Conservation (phyloP, 2,329 filamentous ascomycete genomes). For the Pseudogymnoascus sp. region DNA sequence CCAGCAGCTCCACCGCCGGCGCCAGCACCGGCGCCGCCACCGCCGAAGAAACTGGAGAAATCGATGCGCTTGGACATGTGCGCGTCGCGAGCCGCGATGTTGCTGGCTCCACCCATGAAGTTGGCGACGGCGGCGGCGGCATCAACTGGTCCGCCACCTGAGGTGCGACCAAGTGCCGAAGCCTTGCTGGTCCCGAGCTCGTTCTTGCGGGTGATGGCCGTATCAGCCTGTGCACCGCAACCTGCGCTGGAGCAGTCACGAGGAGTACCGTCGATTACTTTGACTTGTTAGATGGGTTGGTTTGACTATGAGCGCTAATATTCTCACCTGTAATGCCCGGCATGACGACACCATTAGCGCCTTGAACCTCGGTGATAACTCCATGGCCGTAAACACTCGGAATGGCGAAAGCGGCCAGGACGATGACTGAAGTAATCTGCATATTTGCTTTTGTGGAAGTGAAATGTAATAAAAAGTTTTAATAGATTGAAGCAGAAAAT, state of each 20-base stretch:
- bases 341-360: slow-evolving; percentile 55
- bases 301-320: not conserved
- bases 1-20: slow-evolving; percentile 31
- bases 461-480: slow-evolving; percentile 4
- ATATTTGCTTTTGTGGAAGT: slow-evolving; percentile 30
- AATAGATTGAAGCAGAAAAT: not conserved
- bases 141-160: slow-evolving; percentile 49
- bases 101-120: slow-evolving; percentile 48
- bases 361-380: slow-evolving; percentile 45
- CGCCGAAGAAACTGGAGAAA: slow-evolving; percentile 17
- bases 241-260: slow-evolving; percentile 53
- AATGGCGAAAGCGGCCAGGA: slow-evolving; percentile 36
- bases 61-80: slow-evolving; percentile 52
- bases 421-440: slow-evolving; percentile 38
- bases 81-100: slow-evolving; percentile 60
- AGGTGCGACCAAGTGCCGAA: slow-evolving; percentile 54
- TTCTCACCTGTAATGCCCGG: slow-evolving; percentile 45
- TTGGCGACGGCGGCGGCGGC: slow-evolving; percentile 46
- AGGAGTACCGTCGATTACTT: slow-evolving; percentile 56
- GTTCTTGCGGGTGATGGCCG: slow-evolving; percentile 56
- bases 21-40: slow-evolving; percentile 21
- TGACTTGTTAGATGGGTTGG: slow-evolving; percentile 16
- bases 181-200: slow-evolving; percentile 48
- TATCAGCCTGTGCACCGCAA: slow-evolving; percentile 60
- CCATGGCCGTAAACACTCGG: slow-evolving; percentile 47